Evolutionary conservation across 768 basidiomycete genomes (phyloP), one percentile per base, ranked within the genome.

Genomic region (Trametes cinnabarina): DNA sequence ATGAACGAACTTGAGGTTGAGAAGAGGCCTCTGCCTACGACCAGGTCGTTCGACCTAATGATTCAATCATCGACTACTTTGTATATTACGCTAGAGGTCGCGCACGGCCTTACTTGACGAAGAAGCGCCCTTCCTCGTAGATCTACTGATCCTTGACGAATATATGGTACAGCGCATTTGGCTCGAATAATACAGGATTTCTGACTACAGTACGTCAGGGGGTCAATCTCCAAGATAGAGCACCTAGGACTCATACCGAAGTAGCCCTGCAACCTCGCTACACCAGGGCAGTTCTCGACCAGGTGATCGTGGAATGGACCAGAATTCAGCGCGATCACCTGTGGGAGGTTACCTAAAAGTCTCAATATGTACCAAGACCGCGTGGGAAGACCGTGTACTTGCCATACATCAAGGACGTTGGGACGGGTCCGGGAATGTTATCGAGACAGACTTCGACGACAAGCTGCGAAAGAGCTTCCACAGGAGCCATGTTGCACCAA

Each of bases 121-220:
- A 58, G 23, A 41, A 52, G 8, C 30, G 23, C 2, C 55, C 42
- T 46, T 63, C 61, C 47, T 64, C 65, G 40, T 60, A 65, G 22
- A 60, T 48, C 22, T 62, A 49, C 50, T 65, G 61, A 17, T 65
- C 61, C 46, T 66, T 66, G 42, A 66, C 44, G 11, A 59, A 14
- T 14, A 66, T 66, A 9, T 51, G 51, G 30, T 63, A 61, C 19
- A 65, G 47, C 15, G 65, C 64, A 4, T 4, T 39, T 15, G 37
- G 37, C 17, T 39, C 37, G 37, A 39, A 39, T 14, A 39, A 39
- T 39, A 39, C 37, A 39, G 17, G 37, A 39, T 39, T 5, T 39
- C 15, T 5, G 37, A 4, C 37, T 39, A 39, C n/a, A 39, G 15
- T 8, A n/a, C 37, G 37, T 39, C 37, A 39, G 37, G 6, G 7